Evolutionary conservation across 257 asterid species (phyloP).

Genomic region (Solanum sejunctum): DNA sequence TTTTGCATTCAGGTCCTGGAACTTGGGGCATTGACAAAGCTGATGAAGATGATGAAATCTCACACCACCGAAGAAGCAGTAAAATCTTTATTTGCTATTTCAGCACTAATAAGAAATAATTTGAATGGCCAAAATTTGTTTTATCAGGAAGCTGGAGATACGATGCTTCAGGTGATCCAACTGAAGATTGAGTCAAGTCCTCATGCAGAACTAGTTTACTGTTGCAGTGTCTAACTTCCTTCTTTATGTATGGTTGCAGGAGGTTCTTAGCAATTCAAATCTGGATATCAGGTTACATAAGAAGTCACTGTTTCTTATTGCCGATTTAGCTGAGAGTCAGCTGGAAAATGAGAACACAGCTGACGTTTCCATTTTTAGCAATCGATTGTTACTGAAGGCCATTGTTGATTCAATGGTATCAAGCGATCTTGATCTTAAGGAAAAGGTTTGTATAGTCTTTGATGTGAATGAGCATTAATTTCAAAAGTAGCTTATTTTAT

Average conservation of each 20-base stretch:
- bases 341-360: slow-evolving; percentile 19
- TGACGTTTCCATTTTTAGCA: slow-evolving; percentile 39
- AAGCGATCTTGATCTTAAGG: slow-evolving; percentile 73
- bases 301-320: slow-evolving; percentile 52
- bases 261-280: slow-evolving; percentile 54
- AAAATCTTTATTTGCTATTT: slow-evolving; percentile 69
- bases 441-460: slow-evolving; percentile 44
- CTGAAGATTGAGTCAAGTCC: slow-evolving; percentile 1
- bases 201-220: not conserved
- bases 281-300: slow-evolving; percentile 53
- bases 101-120: slow-evolving; percentile 69
- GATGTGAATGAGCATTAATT: not conserved
- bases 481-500: not conserved
- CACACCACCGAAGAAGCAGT: slow-evolving; percentile 53
- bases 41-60: slow-evolving; percentile 56
- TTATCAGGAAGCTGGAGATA: slow-evolving; percentile 52
- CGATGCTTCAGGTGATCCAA: slow-evolving; percentile 66
- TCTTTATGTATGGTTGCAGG: slow-evolving; percentile 24
- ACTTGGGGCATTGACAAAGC: slow-evolving; percentile 44
- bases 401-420: slow-evolving; percentile 49
- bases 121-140: slow-evolving; percentile 48
- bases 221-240: not conserved
- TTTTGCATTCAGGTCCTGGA: slow-evolving; percentile 48
- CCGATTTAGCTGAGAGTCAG: slow-evolving; percentile 53
- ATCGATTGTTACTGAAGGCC: slow-evolving; percentile 42